Evolutionary conservation across 306 rosid species (phyloP).

Genomic region (Dryas alaskensis): DNA sequence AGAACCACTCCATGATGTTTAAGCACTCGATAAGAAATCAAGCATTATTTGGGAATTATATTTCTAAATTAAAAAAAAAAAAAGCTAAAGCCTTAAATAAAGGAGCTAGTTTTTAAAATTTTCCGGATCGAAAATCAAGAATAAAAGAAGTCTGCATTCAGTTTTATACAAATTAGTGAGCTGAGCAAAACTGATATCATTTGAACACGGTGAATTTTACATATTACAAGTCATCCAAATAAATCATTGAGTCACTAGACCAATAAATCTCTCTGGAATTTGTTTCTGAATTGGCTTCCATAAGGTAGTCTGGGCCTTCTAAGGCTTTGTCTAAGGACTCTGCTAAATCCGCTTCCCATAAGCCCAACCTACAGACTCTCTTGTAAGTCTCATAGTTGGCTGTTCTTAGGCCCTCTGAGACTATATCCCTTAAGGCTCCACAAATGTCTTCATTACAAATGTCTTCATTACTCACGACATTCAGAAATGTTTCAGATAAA

Average conservation of each 20-base stretch:
- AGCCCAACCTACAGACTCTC: conserved; percentile 47
- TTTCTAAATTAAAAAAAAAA: too few species aligned
- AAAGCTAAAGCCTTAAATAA: too few species aligned
- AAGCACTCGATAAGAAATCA: too few species aligned
- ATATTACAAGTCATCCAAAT: conserved; percentile 56
- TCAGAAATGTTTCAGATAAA: conserved; percentile 45
- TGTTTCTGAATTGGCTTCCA: conserved; percentile 31
- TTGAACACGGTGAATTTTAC: conserved; percentile 12
- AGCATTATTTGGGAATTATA: too few species aligned
- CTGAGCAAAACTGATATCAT: background rate
- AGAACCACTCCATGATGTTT: too few species aligned
- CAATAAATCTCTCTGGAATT: conserved; percentile 41
- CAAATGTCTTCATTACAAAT: conserved; percentile 34
- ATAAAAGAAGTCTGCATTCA: too few species aligned
- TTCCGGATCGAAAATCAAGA: too few species aligned
- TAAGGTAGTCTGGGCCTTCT: conserved; percentile 27
- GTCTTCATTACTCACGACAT: conserved; percentile 35
- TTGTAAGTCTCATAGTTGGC: conserved; percentile 55
- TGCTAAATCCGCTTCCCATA: conserved; percentile 68
- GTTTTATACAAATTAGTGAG: background rate
- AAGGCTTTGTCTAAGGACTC: conserved; percentile 52
- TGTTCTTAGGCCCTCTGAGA: conserved; percentile 63
- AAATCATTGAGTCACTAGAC: conserved; percentile 43
- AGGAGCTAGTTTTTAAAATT: too few species aligned
- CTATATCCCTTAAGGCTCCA: conserved; percentile 56